Evolutionary conservation across 805 yeast species (phyloP).

Genomic region (Kodamaea hsintzibuensis): DNA sequence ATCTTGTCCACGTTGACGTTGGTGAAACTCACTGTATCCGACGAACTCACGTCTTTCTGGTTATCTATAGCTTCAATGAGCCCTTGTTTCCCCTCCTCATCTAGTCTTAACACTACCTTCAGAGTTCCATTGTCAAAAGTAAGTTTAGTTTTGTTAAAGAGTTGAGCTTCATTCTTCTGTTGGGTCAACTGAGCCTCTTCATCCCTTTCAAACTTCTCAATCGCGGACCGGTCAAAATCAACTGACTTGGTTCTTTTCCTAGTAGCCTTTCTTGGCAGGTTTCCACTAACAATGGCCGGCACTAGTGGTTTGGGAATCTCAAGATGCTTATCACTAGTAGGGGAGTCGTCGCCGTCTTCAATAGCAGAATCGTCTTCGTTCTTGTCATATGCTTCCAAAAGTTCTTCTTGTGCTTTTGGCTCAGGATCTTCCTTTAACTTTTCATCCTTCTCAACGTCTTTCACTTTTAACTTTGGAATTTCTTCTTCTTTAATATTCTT

Average conservation of each 20-base stretch:
- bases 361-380: background rate
- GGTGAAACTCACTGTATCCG: conserved; percentile 4
- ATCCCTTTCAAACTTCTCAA: conserved; percentile 7
- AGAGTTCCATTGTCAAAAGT: conserved; percentile 1
- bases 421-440: conserved; percentile 2
- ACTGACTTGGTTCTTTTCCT: conserved; percentile 19
- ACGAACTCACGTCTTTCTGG: conserved; percentile 4
- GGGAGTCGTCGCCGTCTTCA: background rate
- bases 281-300: background rate
- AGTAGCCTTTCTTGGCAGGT: background rate
- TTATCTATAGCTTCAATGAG: conserved; percentile 1
- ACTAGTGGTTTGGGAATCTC: background rate
- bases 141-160: background rate
- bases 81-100: background rate
- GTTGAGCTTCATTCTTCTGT: conserved; percentile 1
- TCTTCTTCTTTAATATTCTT: background rate
- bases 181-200: background rate
- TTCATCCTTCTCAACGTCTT: conserved; percentile 3
- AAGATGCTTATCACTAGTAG: background rate
- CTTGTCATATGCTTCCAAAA: background rate
- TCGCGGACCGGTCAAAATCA: conserved; percentile 6
- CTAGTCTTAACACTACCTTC: conserved; percentile 8
- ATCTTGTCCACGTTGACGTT: conserved; percentile 9
- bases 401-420: background rate
- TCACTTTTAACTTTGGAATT: background rate